Percentiles rank a stretch among this genome's conserved stretches.
These are phyloP conservation scores for Caryocar brasiliense DNA, from an alignment of 441 rosid genomes.

Conservation along the genomic window DNA sequence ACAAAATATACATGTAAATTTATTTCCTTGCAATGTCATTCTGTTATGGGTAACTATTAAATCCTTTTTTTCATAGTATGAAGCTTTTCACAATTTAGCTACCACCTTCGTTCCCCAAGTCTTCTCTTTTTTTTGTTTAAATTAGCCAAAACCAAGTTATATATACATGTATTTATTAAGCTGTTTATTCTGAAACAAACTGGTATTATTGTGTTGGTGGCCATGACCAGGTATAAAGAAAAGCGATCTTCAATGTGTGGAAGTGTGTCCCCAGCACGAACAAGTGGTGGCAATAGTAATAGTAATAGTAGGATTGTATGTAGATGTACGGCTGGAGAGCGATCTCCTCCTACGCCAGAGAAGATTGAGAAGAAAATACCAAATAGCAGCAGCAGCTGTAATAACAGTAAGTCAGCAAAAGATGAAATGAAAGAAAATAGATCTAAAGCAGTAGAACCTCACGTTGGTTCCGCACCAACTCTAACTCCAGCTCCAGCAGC, in stretches of 20 bases:
- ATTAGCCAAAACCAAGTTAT: too few relatives aligned
- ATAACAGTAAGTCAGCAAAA: constrained; percentile 18
- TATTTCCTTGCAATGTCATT: too few relatives aligned
- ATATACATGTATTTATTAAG: too few relatives aligned
- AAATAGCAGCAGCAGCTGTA: too few relatives aligned
- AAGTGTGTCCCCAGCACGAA: constrained; percentile 28
- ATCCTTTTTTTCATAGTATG: too few relatives aligned
- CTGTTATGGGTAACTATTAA: too few relatives aligned
- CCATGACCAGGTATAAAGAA: constrained; percentile 34
- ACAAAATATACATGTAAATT: too few relatives aligned
- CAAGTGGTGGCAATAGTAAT: constrained; percentile 11
- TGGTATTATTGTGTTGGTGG: constrained; percentile 1
- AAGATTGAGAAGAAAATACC: constrained; percentile 34
- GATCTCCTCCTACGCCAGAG: constrained; percentile 46
- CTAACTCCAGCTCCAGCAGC: too few relatives aligned
- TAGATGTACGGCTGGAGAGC: constrained; percentile 37
- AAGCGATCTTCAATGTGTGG: constrained; percentile 23
- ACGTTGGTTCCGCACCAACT: constrained; percentile 10
- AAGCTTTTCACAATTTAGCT: too few relatives aligned
- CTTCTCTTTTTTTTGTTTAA: background rate
- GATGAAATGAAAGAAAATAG: constrained; percentile 41
- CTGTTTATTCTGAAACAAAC: too few relatives aligned
- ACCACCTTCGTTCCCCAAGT: too few relatives aligned
- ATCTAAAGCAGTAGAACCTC: constrained; percentile 12
- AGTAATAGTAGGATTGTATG: constrained; percentile 26